Percentiles rank a stretch among this genome's conserved stretches.
Evolutionary conservation across 2,329 filamentous ascomycete species (phyloP).

Genomic region (Fusarium incarnatum): DNA sequence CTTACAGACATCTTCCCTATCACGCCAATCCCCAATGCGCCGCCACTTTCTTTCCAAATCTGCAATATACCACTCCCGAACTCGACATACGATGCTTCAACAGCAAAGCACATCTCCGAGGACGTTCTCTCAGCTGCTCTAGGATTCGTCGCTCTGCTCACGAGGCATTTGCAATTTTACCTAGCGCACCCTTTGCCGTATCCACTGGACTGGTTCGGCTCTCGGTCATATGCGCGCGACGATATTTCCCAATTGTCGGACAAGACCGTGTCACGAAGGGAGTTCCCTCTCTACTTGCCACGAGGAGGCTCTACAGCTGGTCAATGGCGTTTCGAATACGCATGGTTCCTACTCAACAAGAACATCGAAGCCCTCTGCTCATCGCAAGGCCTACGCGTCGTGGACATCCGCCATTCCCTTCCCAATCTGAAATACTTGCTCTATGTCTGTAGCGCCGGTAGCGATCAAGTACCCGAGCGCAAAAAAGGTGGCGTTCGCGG

Average conservation of each 20-base stretch:
- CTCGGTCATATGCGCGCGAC: constrained; percentile 80
- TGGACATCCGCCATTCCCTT: constrained; percentile 91
- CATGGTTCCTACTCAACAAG: constrained; percentile 96
- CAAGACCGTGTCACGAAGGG: constrained; percentile 65
- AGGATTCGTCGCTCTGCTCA: constrained; percentile 81
- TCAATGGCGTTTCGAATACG: constrained; percentile 95
- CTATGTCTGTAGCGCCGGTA: constrained; percentile 88
- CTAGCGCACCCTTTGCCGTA: constrained; percentile 84
- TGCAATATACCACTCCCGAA: constrained; percentile 83
- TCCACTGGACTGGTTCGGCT: constrained; percentile 77
- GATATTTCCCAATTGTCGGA: constrained; percentile 71
- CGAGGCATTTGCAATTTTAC: constrained; percentile 83
- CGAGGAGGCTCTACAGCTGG: constrained; percentile 72
- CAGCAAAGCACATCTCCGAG: constrained; percentile 65
- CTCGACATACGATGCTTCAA: constrained; percentile 72
- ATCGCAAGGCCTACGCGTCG: constrained; percentile 77
- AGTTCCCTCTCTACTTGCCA: constrained; percentile 82
- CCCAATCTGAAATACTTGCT: constrained; percentile 94
- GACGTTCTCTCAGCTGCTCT: constrained; percentile 83
- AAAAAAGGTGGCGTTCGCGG: constrained; percentile 72
- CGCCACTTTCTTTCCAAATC: constrained; percentile 85
- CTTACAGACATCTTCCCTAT: constrained; percentile 85
- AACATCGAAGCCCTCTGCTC: constrained; percentile 80
- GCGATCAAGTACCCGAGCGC: constrained; percentile 69
- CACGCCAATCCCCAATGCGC: constrained; percentile 65